Evolutionary conservation across 2,329 filamentous ascomycete genomes (phyloP), one percentile per base, ranked within the genome.

Genomic region (Claviceps fusiformis): DNA sequence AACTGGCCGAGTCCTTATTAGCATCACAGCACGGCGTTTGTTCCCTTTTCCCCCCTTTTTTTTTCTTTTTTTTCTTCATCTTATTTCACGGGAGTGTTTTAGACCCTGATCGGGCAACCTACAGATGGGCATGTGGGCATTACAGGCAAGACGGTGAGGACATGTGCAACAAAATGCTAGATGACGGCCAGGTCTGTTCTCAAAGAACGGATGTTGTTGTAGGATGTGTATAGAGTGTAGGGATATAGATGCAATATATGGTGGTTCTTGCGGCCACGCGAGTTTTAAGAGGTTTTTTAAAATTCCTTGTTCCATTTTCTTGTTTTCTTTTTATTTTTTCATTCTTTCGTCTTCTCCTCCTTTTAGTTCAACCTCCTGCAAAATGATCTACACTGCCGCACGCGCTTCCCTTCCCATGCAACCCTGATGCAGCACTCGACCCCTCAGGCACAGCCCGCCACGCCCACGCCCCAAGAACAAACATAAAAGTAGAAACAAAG

Each of bases 11-110:
- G 39, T 15, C 11, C n/a, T 37, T 41, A 48, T 55, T 44, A 47
- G 48, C 51, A 54, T 57, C 50, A 53, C 33, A 55, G 53, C 54
- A 53, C 41, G 56, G 56, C 46, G 56, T 57, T 53, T n/a, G n/a
- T n/a, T n/a, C n/a, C n/a, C n/a, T n/a, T n/a, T n/a, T n/a, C n/a
- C n/a, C n/a, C n/a, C n/a, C n/a, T n/a, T n/a, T n/a, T n/a, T n/a
- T n/a, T n/a, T 55, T 37, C 6, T 6, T n/a, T 27, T 9, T 35
- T 37, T 39, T 13, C 15, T 37, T 50, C 5, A 6, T 48, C 15
- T 31, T 5, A 29, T 48, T 35, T 5, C 9, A 11, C 11, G 17
- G 46, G 29, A 46, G 29, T 47, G 53, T 55, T 52, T 43, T 29
- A 17, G 13, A 43, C 45, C 39, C 24, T 27, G 13, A 31, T 5